These are phyloP conservation scores for Trypanosoma scelopori DNA, from an alignment of 208 protist species.

Conservation along the genomic window DNA sequence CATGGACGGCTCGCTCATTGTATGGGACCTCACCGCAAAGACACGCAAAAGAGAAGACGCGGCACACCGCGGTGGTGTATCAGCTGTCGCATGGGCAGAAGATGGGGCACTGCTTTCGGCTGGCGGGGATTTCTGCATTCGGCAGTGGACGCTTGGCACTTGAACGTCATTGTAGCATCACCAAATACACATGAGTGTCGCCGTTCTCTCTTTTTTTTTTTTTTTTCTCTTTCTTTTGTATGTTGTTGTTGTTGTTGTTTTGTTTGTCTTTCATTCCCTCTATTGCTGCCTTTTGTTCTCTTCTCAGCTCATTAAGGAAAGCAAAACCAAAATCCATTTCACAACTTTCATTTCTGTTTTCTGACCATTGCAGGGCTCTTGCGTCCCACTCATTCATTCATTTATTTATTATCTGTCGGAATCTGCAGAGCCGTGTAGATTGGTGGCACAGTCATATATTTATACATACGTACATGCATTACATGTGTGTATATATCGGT, in stretches of 20 bases:
- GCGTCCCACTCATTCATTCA: background rate
- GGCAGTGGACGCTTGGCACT: constrained; percentile 20
- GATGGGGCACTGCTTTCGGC: constrained; percentile 26
- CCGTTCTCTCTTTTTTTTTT: background rate
- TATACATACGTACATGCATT: background rate
- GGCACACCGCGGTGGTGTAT: constrained; percentile 39
- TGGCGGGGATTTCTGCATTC: constrained; percentile 44
- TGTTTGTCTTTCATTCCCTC: no score
- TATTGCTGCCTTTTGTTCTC: no score
- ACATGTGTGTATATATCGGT: background rate
- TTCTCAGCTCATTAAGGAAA: no score
- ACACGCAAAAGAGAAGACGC: constrained; percentile 34
- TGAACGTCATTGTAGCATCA: background rate
- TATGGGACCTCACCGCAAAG: constrained; percentile 36
- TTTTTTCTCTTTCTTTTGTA: background rate
- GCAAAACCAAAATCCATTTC: no score
- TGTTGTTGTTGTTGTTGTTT: no score
- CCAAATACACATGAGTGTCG: background rate
- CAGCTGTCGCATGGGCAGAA: constrained; percentile 27
- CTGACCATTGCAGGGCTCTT: background rate
- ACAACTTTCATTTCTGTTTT: background rate
- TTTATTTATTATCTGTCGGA: no score
- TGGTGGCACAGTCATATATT: no score
- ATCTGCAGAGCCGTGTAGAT: no score
- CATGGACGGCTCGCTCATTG: constrained; percentile 37